phyloP scores from a whole-genome alignment of 176 grass and related monocot genomes.

The Dendrocalamus sinicus region DNA sequence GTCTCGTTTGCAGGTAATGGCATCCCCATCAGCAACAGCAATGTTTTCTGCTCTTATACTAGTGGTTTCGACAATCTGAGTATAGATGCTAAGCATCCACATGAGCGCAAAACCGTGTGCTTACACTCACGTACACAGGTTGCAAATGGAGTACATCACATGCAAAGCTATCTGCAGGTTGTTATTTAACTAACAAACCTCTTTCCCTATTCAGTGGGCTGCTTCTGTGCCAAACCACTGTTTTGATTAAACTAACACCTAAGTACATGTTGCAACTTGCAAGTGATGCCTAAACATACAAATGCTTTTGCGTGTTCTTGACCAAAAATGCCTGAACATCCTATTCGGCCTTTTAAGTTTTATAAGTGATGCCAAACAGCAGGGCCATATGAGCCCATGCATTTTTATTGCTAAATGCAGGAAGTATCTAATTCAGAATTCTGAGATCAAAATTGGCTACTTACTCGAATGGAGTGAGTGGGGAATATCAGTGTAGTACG shows the following conservation, averaged over 20 bases:
- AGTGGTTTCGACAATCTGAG: neutral
- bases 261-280: neutral
- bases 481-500: slow-evolving; percentile 65
- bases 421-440: neutral
- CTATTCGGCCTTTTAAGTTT: neutral
- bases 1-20: neutral
- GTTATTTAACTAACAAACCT: slow-evolving; percentile 27
- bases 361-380: too few species aligned
- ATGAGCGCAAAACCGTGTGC: slow-evolving; percentile 29
- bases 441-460: neutral
- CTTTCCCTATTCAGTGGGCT: slow-evolving; percentile 41
- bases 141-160: slow-evolving; percentile 33
- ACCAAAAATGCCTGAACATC: neutral
- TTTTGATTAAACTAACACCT: neutral
- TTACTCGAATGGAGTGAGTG: slow-evolving; percentile 54
- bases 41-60: neutral
- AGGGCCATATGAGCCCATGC: too few species aligned
- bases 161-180: slow-evolving; percentile 20
- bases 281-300: neutral
- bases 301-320: neutral
- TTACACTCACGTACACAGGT: slow-evolving; percentile 20
- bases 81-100: neutral
- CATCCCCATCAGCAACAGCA: neutral
- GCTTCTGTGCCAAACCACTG: slow-evolving; percentile 32
- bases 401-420: neutral